Base-by-base conservation (phyloP, 306 rosid species). In the Datisca glomerata region DNA sequence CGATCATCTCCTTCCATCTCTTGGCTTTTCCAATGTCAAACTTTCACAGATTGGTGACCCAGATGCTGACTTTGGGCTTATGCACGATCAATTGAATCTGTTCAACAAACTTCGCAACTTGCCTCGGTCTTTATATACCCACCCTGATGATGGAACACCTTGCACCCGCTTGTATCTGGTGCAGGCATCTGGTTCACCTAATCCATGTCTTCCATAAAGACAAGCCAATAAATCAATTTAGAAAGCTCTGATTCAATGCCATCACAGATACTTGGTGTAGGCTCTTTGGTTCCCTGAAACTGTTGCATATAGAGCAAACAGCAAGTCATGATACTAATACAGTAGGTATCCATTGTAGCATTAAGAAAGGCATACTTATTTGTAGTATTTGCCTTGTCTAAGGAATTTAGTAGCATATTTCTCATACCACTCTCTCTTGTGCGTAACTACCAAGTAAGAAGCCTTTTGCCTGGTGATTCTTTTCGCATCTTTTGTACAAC, bases 31-130 rank as follows among this genome's bases (percentile, higher is more conserved):
- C 20, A 60, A 57, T 23, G 94, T 85, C 18, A 73, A 59, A 48
- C 93, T 89, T 50, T 83, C 98, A 24, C 98, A 89, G 56, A 89
- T 83, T 69, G 97, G 95, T 15, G 97, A 89, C 36, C 94, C 95
- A 47, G 97, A 89, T 68, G 97, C 97, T 34, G 71, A 83, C 71
- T 89, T 89, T 55, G 97, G 95, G 32, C 79, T 89, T 45, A 36
- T 80, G 66, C 74, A 56, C 23, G 80, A 87, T 56, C 93, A 93
- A 3, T 59, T 52, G 45, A 87, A 87, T 63, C 79, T 79, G 47
- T 87, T 87, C 76, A 74, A 82, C 77, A 87, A 70, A 76, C 81
- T 87, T 36, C 94, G 82, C 45, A 72, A 64, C 42, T 64, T 87
- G 65, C 96, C 96, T 6, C 76, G 96, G 66, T 79, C 96, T 13